phyloP scores from a whole-genome alignment of 2,329 filamentous ascomycete genomes.

The Colletotrichum gloeosporioides region DNA sequence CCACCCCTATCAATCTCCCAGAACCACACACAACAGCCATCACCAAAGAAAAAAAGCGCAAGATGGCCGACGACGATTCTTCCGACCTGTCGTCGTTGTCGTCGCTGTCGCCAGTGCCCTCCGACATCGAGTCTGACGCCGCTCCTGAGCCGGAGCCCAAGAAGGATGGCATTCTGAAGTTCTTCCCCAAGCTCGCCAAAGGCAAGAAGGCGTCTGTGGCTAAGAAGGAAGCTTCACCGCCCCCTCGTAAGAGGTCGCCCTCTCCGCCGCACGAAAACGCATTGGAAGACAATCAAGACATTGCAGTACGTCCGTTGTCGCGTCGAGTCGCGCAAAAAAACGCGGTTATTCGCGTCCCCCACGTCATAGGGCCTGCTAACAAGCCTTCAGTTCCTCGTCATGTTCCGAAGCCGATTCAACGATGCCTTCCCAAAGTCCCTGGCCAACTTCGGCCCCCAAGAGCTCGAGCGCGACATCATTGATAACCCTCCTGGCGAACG shows the following conservation, averaged over 20 bases:
- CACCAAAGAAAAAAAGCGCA: conserved; percentile 22
- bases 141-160: conserved; percentile 52
- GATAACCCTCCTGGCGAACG: conserved; percentile 81
- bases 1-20: conserved; percentile 19
- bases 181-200: conserved; percentile 66
- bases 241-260: conserved; percentile 78
- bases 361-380: conserved; percentile 38
- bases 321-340: conserved; percentile 44
- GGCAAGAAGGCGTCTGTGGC: conserved; percentile 42
- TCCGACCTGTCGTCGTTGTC: conserved; percentile 68
- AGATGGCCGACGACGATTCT: conserved; percentile 67
- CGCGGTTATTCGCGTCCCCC: conserved; percentile 59
- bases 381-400: conserved; percentile 83
- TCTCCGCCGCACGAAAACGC: conserved; percentile 92
- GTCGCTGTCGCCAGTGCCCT: conserved; percentile 49
- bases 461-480: conserved; percentile 86
- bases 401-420: conserved; percentile 94
- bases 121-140: conserved; percentile 57
- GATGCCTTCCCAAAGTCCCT: conserved; percentile 89
- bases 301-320: conserved; percentile 75
- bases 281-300: conserved; percentile 87
- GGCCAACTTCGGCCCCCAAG: conserved; percentile 90
- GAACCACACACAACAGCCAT: background rate
- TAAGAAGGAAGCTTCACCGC: conserved; percentile 66
- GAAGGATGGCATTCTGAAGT: conserved; percentile 69